Percentiles rank a stretch among this genome's conserved stretches.
These are phyloP conservation scores for Ceratocystis colombiana DNA, from an alignment of 2,329 filamentous ascomycete genomes.

Conservation along the genomic window DNA sequence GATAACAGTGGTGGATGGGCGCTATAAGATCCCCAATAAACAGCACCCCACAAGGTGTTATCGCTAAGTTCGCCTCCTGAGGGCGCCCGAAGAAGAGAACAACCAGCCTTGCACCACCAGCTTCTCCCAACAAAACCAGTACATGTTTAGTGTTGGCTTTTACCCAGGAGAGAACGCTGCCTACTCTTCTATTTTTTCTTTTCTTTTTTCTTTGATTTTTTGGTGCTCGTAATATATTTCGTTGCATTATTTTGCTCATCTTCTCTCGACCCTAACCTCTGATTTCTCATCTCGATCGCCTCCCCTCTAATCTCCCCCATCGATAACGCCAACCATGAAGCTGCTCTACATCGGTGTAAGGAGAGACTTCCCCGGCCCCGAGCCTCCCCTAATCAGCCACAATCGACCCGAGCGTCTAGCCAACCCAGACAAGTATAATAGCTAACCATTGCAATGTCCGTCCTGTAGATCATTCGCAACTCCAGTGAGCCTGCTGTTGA, in stretches of 20 bases:
- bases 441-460: constrained; percentile 4
- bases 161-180: not conserved
- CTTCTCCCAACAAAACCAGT: not conserved
- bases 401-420: not conserved
- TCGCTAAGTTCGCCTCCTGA: not conserved
- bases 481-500: constrained; percentile 65
- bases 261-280: not conserved
- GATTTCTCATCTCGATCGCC: not conserved
- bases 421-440: not conserved
- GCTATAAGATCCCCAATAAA: not conserved
- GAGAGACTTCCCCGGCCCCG: constrained; percentile 5
- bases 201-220: constrained; percentile 2
- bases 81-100: not conserved
- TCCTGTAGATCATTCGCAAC: constrained; percentile 65
- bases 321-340: constrained; percentile 54
- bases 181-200: not conserved
- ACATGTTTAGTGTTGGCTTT: not conserved
- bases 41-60: not conserved
- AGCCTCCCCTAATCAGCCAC: not conserved
- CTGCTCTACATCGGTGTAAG: constrained; percentile 75
- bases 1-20: not conserved
- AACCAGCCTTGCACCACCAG: constrained; percentile 1
- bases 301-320: not conserved
- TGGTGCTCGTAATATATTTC: constrained; percentile 2
- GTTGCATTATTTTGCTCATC: not conserved